phyloP scores from a whole-genome alignment of 176 grass and related monocot genomes.

The maize (Zea mays) region Zm-B73-REFERENCE-NAM-5.0 NC_050102.1:143104501-143105000 shows the following conservation, averaged over 20 bases:
- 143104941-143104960: slow-evolving; percentile 61
- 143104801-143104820: slow-evolving; percentile 18
- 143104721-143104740: neutral
- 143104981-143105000: slow-evolving; percentile 50
- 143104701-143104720: too few relatives aligned
- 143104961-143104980: slow-evolving; percentile 46
- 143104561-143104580: slow-evolving; percentile 12
- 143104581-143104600: neutral
- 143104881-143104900: slow-evolving; percentile 55
- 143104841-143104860: slow-evolving; percentile 43
- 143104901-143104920: slow-evolving; percentile 52
- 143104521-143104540: slow-evolving; percentile 3
- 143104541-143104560: slow-evolving; percentile 17
- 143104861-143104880: slow-evolving; percentile 55
- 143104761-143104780: slow-evolving; percentile 36
- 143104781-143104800: slow-evolving; percentile 27
- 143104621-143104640: neutral
- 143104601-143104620: neutral
- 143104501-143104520: neutral
- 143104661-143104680: neutral
- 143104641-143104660: neutral
- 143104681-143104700: too few relatives aligned
- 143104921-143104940: slow-evolving; percentile 59
- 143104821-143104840: slow-evolving; percentile 26
- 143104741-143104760: neutral